Conservation (phyloP, 768 basidiomycete genomes). For the Boletus speciosus region DNA sequence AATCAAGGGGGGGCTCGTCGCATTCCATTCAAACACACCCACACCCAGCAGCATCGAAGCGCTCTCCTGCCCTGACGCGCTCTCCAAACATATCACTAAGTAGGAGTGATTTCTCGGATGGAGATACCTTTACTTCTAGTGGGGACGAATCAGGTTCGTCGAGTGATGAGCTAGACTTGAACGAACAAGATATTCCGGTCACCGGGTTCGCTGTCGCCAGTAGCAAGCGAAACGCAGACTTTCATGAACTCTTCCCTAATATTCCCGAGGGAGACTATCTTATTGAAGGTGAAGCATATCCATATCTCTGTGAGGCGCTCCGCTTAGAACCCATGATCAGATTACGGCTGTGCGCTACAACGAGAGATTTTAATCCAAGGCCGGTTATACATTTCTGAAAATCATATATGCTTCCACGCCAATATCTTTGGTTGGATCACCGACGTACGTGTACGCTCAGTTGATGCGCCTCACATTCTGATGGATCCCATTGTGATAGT, state of each 20-base stretch:
- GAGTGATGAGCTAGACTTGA: slow-evolving; percentile 34
- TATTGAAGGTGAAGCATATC: slow-evolving; percentile 76
- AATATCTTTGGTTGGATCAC: slow-evolving; percentile 99
- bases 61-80: slow-evolving; percentile 9
- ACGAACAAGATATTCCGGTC: slow-evolving; percentile 74
- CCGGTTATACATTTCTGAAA: slow-evolving; percentile 94
- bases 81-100: slow-evolving; percentile 19
- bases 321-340: slow-evolving; percentile 38
- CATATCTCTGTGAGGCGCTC: not conserved
- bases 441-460: slow-evolving; percentile 56
- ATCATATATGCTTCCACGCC: slow-evolving; percentile 98
- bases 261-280: slow-evolving; percentile 96
- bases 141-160: slow-evolving; percentile 32
- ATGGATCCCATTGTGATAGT: slow-evolving; percentile 39
- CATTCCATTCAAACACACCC: slow-evolving; percentile 2
- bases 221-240: slow-evolving; percentile 90
- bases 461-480: slow-evolving; percentile 3
- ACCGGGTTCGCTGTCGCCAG: slow-evolving; percentile 98
- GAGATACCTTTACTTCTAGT: slow-evolving; percentile 24
- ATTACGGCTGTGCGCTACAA: slow-evolving; percentile 96
- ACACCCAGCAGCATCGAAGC: not conserved
- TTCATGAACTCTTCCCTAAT: slow-evolving; percentile 86
- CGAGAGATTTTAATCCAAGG: slow-evolving; percentile 97
- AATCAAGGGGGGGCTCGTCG: slow-evolving; percentile 1
- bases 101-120: slow-evolving; percentile 29